These are phyloP conservation scores for Leishmania lainsoni DNA, from an alignment of 208 protist genomes.

Conservation along the genomic window DNA sequence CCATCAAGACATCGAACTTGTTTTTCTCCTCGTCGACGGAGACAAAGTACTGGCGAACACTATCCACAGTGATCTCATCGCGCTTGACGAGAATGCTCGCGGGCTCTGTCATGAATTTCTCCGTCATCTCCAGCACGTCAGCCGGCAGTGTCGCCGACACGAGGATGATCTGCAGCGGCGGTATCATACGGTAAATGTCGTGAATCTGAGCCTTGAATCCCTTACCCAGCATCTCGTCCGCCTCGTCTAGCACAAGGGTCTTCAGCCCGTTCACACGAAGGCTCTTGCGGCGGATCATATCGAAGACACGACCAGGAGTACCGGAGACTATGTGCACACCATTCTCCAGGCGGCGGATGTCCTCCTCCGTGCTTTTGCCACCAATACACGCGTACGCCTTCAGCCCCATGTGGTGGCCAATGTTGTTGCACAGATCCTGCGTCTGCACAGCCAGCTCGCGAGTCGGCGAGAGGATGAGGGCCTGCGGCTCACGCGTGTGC, in stretches of 20 bases:
- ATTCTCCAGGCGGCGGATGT: conserved; percentile 89
- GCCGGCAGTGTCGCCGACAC: conserved; percentile 90
- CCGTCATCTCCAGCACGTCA: conserved; percentile 95
- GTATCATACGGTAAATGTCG: conserved; percentile 97
- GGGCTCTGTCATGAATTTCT: conserved; percentile 98
- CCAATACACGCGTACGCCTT: conserved; percentile 90
- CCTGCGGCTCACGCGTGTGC: conserved; percentile 89
- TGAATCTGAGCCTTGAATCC: conserved; percentile 99
- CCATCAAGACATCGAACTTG: conserved; percentile 99
- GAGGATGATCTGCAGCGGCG: conserved; percentile 90
- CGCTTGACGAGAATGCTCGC: conserved; percentile 98
- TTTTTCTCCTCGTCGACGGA: conserved; percentile 97
- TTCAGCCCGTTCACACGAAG: conserved; percentile 88
- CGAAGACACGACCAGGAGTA: conserved; percentile 98
- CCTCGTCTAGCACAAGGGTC: conserved; percentile 98
- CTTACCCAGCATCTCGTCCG: conserved; percentile 99
- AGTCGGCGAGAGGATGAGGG: conserved; percentile 97
- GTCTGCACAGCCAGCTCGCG: conserved; percentile 98
- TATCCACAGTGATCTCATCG: conserved; percentile 99
- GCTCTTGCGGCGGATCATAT: conserved; percentile 95
- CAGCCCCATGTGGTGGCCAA: conserved; percentile 95
- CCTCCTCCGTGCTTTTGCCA: conserved; percentile 94
- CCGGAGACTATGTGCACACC: conserved; percentile 97
- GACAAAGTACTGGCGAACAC: conserved; percentile 98
- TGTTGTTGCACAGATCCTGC: conserved; percentile 92